Evolutionary conservation across 768 basidiomycete species (phyloP), one percentile per base, ranked within the genome.

Genomic region (Psilocybe cyanescens): DNA sequence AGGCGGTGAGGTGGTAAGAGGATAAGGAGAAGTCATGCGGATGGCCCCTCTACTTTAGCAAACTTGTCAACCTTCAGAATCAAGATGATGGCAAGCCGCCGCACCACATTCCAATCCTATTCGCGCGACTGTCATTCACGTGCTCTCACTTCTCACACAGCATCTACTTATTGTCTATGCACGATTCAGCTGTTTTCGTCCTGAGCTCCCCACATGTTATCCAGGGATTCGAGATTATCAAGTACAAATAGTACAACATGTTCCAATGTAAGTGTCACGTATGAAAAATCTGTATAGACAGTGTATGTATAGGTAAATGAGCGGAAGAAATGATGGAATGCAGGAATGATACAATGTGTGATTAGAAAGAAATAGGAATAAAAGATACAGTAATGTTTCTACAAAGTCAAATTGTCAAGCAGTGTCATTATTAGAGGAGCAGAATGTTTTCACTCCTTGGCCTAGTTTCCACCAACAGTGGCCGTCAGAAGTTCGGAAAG

Each of bases 21-120:
- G 72, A 72, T 66, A 72, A 68, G 51, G 51, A 37, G 67, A 71
- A 67, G 59, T 61, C 67, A 67, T 67, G 57, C 62, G 59, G 35
- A 30, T 48, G 31, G 48, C 35, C 33, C 46, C 57, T 54, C 54
- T 55, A 37, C 65, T 57, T 54, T 16, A 53, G 59, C 52, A 29
- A 57, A 57, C 55, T 51, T 54, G 58, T 53, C 49, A 45, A 53
- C 51, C 31, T 35, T 53, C 51, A 53, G 48, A 39, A 46, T 33
- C 57, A 64, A 30, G 19, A 30, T 58, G 47, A 46, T 63, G 62
- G 58, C 39, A 63, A 59, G 48, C 57, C 37, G 58, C 56, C 17
- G 14, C 46, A 33, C 12, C 37, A 24, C 53, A 24, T 31, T 33
- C n/a, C 53, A 48, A 16, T n/a, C 30, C 46, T n/a, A 46, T 55